Conservation (phyloP, 495 filamentous ascomycete species). For the Penicillium cinerascens region DNA sequence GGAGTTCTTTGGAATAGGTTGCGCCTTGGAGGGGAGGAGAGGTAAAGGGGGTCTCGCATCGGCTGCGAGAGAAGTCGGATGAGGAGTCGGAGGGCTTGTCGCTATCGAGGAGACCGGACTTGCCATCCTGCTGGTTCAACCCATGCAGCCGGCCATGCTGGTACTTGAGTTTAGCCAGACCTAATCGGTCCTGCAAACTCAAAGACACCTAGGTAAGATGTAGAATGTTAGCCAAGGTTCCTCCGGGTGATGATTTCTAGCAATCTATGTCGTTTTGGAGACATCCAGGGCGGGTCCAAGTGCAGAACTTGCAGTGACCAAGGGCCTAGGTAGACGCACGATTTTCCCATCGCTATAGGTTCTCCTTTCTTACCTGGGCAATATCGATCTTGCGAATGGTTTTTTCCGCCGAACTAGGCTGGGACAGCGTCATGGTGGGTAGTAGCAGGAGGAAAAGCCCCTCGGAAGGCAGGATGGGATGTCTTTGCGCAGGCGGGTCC, state of each 20-base stretch:
- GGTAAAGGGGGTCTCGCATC: slow-evolving; percentile 46
- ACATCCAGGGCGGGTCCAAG: background rate
- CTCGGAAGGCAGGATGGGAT: slow-evolving; percentile 2
- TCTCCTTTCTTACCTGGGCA: slow-evolving; percentile 63
- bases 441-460: slow-evolving; percentile 12
- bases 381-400: slow-evolving; percentile 54
- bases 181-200: slow-evolving; percentile 85
- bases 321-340: background rate
- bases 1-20: slow-evolving; percentile 45
- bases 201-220: slow-evolving; percentile 70
- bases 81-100: slow-evolving; percentile 70
- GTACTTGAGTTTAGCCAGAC: slow-evolving; percentile 93
- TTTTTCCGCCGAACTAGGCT: slow-evolving; percentile 37
- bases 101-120: slow-evolving; percentile 20
- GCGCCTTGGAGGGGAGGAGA: slow-evolving; percentile 38
- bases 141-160: slow-evolving; percentile 64
- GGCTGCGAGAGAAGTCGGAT: slow-evolving; percentile 54
- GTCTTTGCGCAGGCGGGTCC: slow-evolving; percentile 13
- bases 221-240: slow-evolving; percentile 5
- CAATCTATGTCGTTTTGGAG: background rate
- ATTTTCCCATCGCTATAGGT: background rate
- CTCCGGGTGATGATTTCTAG: background rate
- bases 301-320: background rate
- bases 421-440: slow-evolving; percentile 33
- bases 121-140: slow-evolving; percentile 60